Base-by-base conservation (phyloP, 2,329 filamentous ascomycete genomes). In the Coniochaeta sp. region DNA sequence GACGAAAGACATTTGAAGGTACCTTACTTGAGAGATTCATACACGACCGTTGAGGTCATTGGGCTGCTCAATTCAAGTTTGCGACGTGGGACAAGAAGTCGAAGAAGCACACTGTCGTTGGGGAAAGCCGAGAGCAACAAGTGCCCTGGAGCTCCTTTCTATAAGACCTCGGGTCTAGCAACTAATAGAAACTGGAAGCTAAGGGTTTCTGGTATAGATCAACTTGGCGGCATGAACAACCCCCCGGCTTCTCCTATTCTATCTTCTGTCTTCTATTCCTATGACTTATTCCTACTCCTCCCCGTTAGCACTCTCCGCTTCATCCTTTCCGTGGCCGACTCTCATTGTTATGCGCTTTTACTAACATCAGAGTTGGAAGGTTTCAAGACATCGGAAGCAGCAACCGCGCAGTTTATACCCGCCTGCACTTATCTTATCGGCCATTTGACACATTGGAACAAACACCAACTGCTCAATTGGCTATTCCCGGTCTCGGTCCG, bases 401-500 rank as follows among this genome's bases (percentile, higher is more conserved):
- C 18, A 42, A 42, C 38, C 38, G 38, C n/a, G n/a, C 38, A 42
- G 20, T 24, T 26, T 42, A 42, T 14, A 14, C 38, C 12, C 38
- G 12, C 3, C n/a, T 3, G 38, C 10, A 5, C 14, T 22, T 42
- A 42, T 42, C 38, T 42, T 42, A 42, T 42, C 38, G 38, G 12
- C 33, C 38, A 42, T 42, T 42, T 42, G 20, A n/a, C n/a, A n/a
- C n/a, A n/a, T n/a, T n/a, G n/a, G n/a, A n/a, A n/a, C 38, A 42
- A 30, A 42, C 38, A 14, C 38, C 14, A 42, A 42, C 26, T 42
- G 38, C n/a, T 42, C 38, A 42, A 24, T 42, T 14, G 22, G 20
- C 38, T 42, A 42, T 42, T 42, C 38, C 38, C 38, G 38, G 27
- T 31, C 51, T 35, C 48, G 18, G 38, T 45, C 30, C 47, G 24